Base-by-base conservation (phyloP, 306 rosid genomes). In the Pterocarpus macrocarpus region DNA sequence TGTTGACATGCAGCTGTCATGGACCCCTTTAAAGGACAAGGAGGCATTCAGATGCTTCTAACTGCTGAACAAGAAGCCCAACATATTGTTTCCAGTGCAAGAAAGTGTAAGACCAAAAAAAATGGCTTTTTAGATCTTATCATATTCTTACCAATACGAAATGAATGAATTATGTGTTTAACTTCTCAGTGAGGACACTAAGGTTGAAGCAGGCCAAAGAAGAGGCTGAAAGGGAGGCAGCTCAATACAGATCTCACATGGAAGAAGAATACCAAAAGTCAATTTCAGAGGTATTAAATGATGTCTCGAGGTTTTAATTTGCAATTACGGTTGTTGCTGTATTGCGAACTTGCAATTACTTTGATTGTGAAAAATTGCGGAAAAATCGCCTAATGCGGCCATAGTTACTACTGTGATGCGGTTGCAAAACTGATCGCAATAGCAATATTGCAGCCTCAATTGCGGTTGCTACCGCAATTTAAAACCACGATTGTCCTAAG, bases 61-160 rank as follows among this genome's bases (percentile, higher is more conserved):
- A 87, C 90, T 11, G 96, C 93, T 58, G 98, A 94, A 67, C 96
- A 90, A 85, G 98, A 94, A 76, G 98, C 96, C 44, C 98, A 94
- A 77, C 89, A 86, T 12, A 85, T 90, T 77, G 82, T 94, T 69
- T 84, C 91, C 52, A 74, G 28, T 28, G 98, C 98, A 75, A 92
- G 96, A 87, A 94, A 81, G 68, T 71, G 98, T 91, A 84, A 80
- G 83, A 44, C 68, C n/a, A 39, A 58, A 52, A 15, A 52, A 55
- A 55, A 16, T 55, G 61, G 61, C 32, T 16, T 55, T 15, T n/a
- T 55, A 16, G 7, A 55, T 15, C 12, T 58, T 44, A 13, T 39
- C 55, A 71, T 36, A 0, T 11, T 59, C 3, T 68, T 43, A 5
- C 30, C 61, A 61, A 69, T 38, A 53, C 50, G 57, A 72, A n/a